Conservation (phyloP, 805 yeast species). For the Starmerella scarabaei region DNA sequence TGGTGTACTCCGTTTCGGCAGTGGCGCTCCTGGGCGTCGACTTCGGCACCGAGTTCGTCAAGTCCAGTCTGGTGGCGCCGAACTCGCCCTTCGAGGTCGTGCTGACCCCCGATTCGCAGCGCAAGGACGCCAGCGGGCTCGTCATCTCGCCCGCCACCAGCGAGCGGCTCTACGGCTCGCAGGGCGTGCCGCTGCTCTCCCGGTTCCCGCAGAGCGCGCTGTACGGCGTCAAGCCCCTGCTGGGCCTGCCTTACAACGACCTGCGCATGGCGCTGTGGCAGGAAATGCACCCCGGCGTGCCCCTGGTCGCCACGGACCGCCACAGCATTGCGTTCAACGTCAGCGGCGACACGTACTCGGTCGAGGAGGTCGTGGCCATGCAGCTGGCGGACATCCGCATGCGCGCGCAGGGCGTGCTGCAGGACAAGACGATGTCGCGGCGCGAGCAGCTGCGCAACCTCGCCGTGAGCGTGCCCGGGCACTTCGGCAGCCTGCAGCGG, state of each 20-base stretch:
- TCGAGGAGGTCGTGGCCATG: slow-evolving; percentile 85
- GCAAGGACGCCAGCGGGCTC: slow-evolving; percentile 77
- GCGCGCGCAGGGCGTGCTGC: slow-evolving; percentile 53
- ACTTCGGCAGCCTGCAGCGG: slow-evolving; percentile 51
- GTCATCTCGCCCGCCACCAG: slow-evolving; percentile 36
- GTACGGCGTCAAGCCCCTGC: slow-evolving; percentile 51
- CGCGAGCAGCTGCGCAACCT: slow-evolving; percentile 40
- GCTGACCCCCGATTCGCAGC: slow-evolving; percentile 76
- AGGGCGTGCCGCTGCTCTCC: slow-evolving; percentile 55
- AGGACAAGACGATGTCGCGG: slow-evolving; percentile 36
- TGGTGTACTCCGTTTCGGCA: slow-evolving; percentile 35
- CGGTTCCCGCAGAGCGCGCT: slow-evolving; percentile 63
- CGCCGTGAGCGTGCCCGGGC: slow-evolving; percentile 69
- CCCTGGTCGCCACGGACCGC: slow-evolving; percentile 32
- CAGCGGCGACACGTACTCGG: slow-evolving; percentile 38
- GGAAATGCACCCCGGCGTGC: slow-evolving; percentile 48
- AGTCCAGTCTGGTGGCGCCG: slow-evolving; percentile 83
- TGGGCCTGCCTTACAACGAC: slow-evolving; percentile 45
- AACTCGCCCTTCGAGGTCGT: slow-evolving; percentile 79
- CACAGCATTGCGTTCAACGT: slow-evolving; percentile 44
- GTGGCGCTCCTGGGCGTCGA: slow-evolving; percentile 62
- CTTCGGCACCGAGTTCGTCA: slow-evolving; percentile 74
- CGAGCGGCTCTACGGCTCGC: slow-evolving; percentile 62
- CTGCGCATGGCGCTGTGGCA: slow-evolving; percentile 36
- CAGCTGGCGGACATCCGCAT: slow-evolving; percentile 47